Base-by-base conservation (phyloP, 805 yeast genomes). In the Starmerella floricola region DNA sequence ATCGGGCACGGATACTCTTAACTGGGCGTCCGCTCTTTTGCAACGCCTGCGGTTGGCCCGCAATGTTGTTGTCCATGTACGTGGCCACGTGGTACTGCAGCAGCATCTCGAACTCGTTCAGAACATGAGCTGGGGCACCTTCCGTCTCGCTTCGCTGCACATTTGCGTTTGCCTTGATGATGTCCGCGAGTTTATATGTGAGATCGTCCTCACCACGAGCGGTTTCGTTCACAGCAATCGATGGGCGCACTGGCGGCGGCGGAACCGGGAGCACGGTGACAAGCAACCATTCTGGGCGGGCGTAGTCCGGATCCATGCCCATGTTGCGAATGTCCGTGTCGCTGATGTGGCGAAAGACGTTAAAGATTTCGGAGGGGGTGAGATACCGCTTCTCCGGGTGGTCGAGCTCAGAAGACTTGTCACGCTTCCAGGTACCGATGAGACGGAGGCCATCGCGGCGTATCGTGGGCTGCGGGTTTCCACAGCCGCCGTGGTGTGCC, bases 121-220 rank as follows among this genome's bases (percentile, higher is more conserved):
- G 81, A 34, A 93, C 97, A 62, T 91, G 99, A 56, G 88, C 96
- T 13, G 99, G 98, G 3, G 97, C 93, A 52, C 99, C 99, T 62
- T 93, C 97, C 74, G 86, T 86, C 62, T 91, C 97, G 50, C 93
- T 73, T 46, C 94, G 79, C 62, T 88, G 95, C n/a, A 93, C 95
- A 61, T 87, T 88, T 40, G 87, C 87, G 59, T 88, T 91, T 3
- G 98, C 97, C 63, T 91, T 91, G 56, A 91, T 67, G 39, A 91
- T 87, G 71, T 91, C 99, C 8, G 97, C 96, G 51, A 91, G 71
- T 64, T 91, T 91, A 62, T 87, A 91, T 2, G 99, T 91, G 65
- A 91, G 79, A 71, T 91, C 99, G 74, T 91, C 99, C 63, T 91
- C 98, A 54, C 97, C 96, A 67, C 98, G 78, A 48, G 94, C 95